Conservation (phyloP, 1,284 basidiomycete genomes). For the Ganoderma multipileum region DNA sequence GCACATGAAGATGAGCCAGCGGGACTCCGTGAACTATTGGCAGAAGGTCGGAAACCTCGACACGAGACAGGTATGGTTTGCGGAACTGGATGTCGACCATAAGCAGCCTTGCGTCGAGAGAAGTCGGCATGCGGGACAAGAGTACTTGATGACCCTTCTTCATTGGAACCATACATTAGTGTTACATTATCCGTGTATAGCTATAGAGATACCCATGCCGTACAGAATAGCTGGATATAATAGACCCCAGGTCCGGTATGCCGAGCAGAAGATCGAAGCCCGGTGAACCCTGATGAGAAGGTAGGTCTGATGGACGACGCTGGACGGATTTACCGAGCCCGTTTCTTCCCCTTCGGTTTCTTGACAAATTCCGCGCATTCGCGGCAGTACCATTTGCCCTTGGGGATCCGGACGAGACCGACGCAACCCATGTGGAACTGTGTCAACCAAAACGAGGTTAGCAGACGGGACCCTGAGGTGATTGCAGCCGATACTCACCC, state of each 20-base stretch:
- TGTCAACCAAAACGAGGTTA: neutral
- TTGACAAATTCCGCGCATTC: slow-evolving; percentile 48
- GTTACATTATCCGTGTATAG: slow-evolving; percentile 12
- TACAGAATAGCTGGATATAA: slow-evolving; percentile 3
- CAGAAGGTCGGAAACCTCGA: slow-evolving; percentile 82
- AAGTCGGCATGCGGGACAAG: slow-evolving; percentile 55
- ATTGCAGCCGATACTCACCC: slow-evolving; percentile 56
- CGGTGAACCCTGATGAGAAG: neutral
- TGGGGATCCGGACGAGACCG: slow-evolving; percentile 64
- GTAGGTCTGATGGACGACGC: neutral
- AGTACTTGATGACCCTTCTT: slow-evolving; percentile 29
- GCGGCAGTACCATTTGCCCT: slow-evolving; percentile 74
- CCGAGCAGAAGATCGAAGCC: neutral
- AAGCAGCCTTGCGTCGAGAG: slow-evolving; percentile 43
- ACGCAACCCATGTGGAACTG: slow-evolving; percentile 82
- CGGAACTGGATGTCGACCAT: neutral
- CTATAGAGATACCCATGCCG: slow-evolving; percentile 19
- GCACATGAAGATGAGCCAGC: slow-evolving; percentile 74
- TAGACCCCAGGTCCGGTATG: neutral
- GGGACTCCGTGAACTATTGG: slow-evolving; percentile 78
- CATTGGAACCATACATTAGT: neutral
- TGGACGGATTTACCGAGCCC: neutral
- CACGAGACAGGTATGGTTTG: slow-evolving; percentile 71
- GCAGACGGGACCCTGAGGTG: neutral
- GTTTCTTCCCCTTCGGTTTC: slow-evolving; percentile 18